Evolutionary conservation across 352 stramenopile species (phyloP).

Genomic region (Phytophthora syringae): DNA sequence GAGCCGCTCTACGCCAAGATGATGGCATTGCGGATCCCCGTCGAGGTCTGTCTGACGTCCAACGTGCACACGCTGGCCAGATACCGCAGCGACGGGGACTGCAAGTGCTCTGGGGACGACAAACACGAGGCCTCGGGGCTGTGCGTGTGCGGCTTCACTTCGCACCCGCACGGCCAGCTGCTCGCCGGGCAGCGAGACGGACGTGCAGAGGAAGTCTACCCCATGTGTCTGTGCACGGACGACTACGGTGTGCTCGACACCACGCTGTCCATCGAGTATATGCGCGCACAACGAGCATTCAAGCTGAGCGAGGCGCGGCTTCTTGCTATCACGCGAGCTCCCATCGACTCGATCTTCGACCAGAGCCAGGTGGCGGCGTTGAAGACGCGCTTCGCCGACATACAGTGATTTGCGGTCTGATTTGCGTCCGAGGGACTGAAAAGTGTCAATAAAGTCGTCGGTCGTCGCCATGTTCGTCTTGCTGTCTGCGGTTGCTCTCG

Average conservation of each 20-base stretch:
- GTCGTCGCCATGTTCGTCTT: slow-evolving; percentile 5
- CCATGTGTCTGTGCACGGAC: slow-evolving; percentile 93
- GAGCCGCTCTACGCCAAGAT: slow-evolving; percentile 77
- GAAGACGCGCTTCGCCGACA: not conserved
- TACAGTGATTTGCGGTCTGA: not conserved
- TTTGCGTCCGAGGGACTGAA: slow-evolving; percentile 15
- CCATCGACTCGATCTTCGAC: slow-evolving; percentile 74
- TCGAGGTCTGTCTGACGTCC: slow-evolving; percentile 94
- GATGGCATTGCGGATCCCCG: slow-evolving; percentile 74
- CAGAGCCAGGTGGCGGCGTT: slow-evolving; percentile 37
- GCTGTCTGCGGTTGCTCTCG: slow-evolving; percentile 5
- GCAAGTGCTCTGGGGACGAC: slow-evolving; percentile 31
- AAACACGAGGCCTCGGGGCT: slow-evolving; percentile 47
- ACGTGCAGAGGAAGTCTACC: slow-evolving; percentile 64
- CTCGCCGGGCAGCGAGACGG: slow-evolving; percentile 43
- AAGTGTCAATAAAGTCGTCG: not conserved
- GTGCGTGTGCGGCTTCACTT: slow-evolving; percentile 71
- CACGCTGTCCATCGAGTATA: slow-evolving; percentile 88
- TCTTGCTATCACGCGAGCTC: slow-evolving; percentile 46
- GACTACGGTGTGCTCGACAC: slow-evolving; percentile 94
- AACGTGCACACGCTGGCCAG: slow-evolving; percentile 94
- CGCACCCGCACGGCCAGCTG: slow-evolving; percentile 82
- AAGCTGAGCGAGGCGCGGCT: slow-evolving; percentile 56
- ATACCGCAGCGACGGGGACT: slow-evolving; percentile 53
- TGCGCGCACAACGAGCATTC: slow-evolving; percentile 82